Evolutionary conservation across 805 yeast species (phyloP).

Genomic region (Wickerhamiella shivajii): DNA sequence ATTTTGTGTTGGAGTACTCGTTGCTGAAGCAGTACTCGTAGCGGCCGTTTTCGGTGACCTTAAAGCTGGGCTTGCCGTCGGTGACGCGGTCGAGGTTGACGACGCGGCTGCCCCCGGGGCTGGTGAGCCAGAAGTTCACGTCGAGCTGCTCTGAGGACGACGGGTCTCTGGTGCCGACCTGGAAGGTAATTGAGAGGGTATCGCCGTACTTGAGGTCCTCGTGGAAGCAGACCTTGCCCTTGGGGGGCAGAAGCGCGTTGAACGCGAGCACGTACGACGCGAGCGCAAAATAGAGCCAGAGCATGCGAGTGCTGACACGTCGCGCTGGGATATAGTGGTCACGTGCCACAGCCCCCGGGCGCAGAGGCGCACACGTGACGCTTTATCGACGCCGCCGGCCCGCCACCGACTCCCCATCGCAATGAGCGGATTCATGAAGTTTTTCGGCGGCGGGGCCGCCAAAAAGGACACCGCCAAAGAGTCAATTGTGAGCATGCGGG

Average conservation of each 20-base stretch:
- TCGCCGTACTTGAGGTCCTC: constrained; percentile 74
- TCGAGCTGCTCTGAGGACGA: constrained; percentile 24
- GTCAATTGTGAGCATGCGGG: constrained; percentile 80
- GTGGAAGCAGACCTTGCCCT: constrained; percentile 77
- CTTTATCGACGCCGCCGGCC: too few relatives aligned
- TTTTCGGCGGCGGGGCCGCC: constrained; percentile 43
- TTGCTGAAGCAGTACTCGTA: constrained; percentile 84
- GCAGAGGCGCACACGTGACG: too few relatives aligned
- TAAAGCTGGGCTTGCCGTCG: constrained; percentile 66
- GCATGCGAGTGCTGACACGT: too few relatives aligned
- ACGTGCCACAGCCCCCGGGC: too few relatives aligned
- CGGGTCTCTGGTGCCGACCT: constrained; percentile 76
- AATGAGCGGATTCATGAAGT: constrained; percentile 7
- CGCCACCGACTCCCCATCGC: too few relatives aligned
- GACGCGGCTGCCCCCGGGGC: constrained; percentile 37
- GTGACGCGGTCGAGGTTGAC: constrained; percentile 41
- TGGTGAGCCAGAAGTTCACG: constrained; percentile 46
- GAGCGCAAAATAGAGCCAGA: constrained; percentile 6
- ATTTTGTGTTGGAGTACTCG: constrained; percentile 53
- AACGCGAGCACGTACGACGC: constrained; percentile 36
- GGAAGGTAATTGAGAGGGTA: constrained; percentile 76
- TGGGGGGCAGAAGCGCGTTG: constrained; percentile 67
- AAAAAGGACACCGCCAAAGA: constrained; percentile 79
- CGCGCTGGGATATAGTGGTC: too few relatives aligned
- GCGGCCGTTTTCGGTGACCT: constrained; percentile 55